Evolutionary conservation across 345 rosid genomes (phyloP).

Genomic region (Gossypium turneri): DNA sequence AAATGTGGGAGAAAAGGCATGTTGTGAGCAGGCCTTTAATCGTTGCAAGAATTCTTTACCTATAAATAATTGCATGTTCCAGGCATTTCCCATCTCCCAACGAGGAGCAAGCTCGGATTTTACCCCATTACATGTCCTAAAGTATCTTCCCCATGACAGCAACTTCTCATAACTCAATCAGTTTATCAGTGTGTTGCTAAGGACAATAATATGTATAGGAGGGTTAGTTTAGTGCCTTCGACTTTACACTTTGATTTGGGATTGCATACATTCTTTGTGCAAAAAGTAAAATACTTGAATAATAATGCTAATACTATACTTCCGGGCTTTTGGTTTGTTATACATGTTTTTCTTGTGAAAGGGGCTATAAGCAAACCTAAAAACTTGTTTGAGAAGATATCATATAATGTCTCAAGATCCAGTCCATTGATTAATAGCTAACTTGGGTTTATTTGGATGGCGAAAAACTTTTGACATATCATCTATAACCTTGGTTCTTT

Average conservation of each 20-base stretch:
- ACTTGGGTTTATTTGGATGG: background rate
- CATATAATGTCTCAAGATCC: background rate
- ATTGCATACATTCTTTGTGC: background rate
- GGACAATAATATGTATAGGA: background rate
- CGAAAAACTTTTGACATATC: background rate
- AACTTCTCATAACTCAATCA: background rate
- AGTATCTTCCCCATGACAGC: background rate
- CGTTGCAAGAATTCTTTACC: slow-evolving; percentile 26
- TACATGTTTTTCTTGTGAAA: background rate
- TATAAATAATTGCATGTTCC: slow-evolving; percentile 22
- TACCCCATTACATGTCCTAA: slow-evolving; percentile 1
- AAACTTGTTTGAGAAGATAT: background rate
- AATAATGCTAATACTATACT: background rate
- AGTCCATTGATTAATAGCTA: background rate
- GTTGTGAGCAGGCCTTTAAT: slow-evolving; percentile 25
- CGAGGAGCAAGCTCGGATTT: background rate
- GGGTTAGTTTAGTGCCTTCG: background rate
- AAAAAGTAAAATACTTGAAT: background rate
- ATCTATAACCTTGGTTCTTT: background rate
- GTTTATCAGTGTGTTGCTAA: background rate
- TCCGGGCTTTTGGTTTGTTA: background rate
- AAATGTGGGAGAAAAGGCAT: slow-evolving; percentile 25
- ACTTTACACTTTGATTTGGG: background rate
- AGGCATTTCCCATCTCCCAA: slow-evolving; percentile 10
- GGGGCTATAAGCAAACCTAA: background rate